Conservation (phyloP, 2,329 filamentous ascomycete genomes). For the Aureobasidium pullulans region DNA sequence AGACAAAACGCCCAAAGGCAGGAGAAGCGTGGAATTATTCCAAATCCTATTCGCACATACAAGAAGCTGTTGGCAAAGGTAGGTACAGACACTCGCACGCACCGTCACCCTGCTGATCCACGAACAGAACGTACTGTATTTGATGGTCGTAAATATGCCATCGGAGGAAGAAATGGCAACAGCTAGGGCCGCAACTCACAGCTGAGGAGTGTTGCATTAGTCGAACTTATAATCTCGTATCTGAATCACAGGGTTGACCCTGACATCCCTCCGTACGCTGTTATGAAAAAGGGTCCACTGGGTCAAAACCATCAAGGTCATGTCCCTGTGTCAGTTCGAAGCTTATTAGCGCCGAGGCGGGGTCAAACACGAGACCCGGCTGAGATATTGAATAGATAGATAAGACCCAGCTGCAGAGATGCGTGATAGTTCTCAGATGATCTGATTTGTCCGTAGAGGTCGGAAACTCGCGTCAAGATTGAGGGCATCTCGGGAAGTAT, state of each 20-base stretch:
- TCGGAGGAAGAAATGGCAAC: slow-evolving; percentile 5
- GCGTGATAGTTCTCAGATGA: too few relatives aligned
- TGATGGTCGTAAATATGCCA: slow-evolving; percentile 14
- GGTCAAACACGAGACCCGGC: too few relatives aligned
- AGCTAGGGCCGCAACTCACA: background rate
- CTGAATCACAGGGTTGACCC: too few relatives aligned
- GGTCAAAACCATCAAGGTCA: too few relatives aligned
- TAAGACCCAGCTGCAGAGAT: too few relatives aligned
- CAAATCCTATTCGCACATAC: background rate
- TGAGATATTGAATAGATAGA: too few relatives aligned
- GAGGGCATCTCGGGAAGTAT: background rate
- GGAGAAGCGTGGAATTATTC: background rate
- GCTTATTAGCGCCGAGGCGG: too few relatives aligned
- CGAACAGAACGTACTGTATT: slow-evolving; percentile 10
- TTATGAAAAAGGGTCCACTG: too few relatives aligned
- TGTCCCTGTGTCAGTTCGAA: too few relatives aligned
- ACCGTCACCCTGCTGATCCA: background rate
- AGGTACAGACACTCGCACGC: background rate
- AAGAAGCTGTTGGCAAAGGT: slow-evolving; percentile 3
- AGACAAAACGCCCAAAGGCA: background rate
- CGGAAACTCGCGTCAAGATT: background rate
- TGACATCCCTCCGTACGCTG: too few relatives aligned
- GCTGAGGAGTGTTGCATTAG: background rate
- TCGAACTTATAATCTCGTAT: background rate
- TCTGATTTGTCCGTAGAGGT: too few relatives aligned